These are phyloP conservation scores for Lithospermum erythrorhizon DNA, from an alignment of 257 asterid species.

Conservation along the genomic window DNA sequence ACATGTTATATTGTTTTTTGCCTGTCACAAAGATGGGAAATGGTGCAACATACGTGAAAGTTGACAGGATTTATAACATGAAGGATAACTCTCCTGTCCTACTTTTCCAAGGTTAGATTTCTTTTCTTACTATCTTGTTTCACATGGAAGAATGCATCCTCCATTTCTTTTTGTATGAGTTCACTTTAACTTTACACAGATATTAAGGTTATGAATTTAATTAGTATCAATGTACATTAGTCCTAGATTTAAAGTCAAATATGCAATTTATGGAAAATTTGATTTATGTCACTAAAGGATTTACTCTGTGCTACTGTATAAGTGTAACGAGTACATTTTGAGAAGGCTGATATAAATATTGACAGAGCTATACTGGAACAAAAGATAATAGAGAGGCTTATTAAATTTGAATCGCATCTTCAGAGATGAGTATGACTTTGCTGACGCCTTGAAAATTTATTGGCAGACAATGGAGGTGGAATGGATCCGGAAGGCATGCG, in stretches of 20 bases:
- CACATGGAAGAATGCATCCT: constrained; percentile 6
- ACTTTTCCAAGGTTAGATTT: constrained; percentile 54
- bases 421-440: background rate
- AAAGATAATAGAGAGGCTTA: background rate
- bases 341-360: background rate
- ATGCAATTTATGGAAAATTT: background rate
- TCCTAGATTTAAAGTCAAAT: background rate
- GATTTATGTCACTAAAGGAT: background rate
- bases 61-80: constrained; percentile 52
- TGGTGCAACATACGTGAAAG: constrained; percentile 81
- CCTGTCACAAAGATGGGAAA: constrained; percentile 35
- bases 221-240: background rate
- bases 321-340: background rate
- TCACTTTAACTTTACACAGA: background rate
- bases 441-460: background rate
- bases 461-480: constrained; percentile 88
- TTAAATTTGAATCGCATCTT: background rate
- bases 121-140: constrained; percentile 10
- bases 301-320: background rate
- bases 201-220: too few relatives aligned
- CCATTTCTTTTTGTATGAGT: background rate
- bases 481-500: constrained; percentile 80
- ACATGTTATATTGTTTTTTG: constrained; percentile 1
- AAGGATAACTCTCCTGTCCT: constrained; percentile 87
- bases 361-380: background rate